Conservation (phyloP, 73 alveolate genomes). For the Stentor coeruleus region DNA sequence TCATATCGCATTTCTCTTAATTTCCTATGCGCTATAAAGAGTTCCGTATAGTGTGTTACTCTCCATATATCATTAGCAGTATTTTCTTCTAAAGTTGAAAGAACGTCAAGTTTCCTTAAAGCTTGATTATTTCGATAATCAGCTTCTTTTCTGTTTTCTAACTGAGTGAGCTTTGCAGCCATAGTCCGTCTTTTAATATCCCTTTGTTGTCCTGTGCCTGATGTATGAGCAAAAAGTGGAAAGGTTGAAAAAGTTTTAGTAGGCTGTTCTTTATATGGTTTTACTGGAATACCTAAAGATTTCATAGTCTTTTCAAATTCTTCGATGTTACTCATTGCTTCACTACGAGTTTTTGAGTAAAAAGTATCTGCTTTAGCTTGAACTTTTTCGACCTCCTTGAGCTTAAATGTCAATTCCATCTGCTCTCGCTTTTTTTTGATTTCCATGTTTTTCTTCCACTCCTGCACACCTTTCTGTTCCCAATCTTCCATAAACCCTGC, state of each 20-base stretch:
- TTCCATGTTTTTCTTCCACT: conserved; percentile 94
- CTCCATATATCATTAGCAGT: conserved; percentile 77
- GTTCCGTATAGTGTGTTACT: conserved; percentile 78
- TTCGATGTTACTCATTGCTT: background rate
- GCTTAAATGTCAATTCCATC: conserved; percentile 83
- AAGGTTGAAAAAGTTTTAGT: background rate
- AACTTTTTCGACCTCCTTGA: conserved; percentile 70
- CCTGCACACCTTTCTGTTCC: conserved; percentile 93
- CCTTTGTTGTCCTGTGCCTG: conserved; percentile 80
- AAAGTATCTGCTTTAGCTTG: conserved; percentile 65
- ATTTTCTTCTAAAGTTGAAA: conserved; percentile 78
- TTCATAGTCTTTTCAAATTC: conserved; percentile 27
- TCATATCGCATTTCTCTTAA: conserved; percentile 84
- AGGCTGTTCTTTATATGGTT: background rate
- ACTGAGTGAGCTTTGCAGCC: conserved; percentile 74
- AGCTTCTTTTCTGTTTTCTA: conserved; percentile 74
- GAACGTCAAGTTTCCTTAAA: conserved; percentile 66
- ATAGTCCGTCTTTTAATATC: conserved; percentile 82
- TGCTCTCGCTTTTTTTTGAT: conserved; percentile 86
- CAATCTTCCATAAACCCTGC: conserved; percentile 98
- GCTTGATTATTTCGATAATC: conserved; percentile 72
- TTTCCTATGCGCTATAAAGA: conserved; percentile 78
- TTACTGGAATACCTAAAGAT: background rate
- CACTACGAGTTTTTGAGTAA: conserved; percentile 27
- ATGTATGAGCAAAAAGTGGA: background rate